Percentiles rank a stretch among this genome's conserved stretches.
Evolutionary conservation across 129 eudicot genomes (phyloP).

Genomic region (Saussurea involucrata): DNA sequence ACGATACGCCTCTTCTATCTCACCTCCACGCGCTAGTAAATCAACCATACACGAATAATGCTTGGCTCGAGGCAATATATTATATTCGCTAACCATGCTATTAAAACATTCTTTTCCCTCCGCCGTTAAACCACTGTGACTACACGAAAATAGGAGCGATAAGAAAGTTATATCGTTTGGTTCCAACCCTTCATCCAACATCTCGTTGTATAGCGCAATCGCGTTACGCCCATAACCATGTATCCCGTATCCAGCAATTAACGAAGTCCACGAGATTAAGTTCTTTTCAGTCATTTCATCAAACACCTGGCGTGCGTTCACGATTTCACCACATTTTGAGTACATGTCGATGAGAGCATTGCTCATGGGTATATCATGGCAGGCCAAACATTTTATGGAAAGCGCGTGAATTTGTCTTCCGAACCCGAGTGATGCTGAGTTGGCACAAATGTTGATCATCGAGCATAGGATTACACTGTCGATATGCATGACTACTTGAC

Average conservation of each 20-base stretch:
- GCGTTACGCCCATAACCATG: slow-evolving; percentile 59
- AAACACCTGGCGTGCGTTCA: slow-evolving; percentile 42
- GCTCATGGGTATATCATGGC: slow-evolving; percentile 44
- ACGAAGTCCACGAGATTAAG: slow-evolving; percentile 71
- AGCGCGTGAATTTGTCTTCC: slow-evolving; percentile 62
- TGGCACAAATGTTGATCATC: slow-evolving; percentile 66
- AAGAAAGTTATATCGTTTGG: slow-evolving; percentile 65
- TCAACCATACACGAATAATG: slow-evolving; percentile 81
- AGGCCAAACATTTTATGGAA: slow-evolving; percentile 39
- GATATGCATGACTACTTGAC: slow-evolving; percentile 21
- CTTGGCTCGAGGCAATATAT: slow-evolving; percentile 50
- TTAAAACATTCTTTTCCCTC: slow-evolving; percentile 49
- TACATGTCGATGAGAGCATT: slow-evolving; percentile 79
- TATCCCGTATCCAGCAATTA: slow-evolving; percentile 60
- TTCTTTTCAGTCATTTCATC: slow-evolving; percentile 54
- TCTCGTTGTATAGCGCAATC: slow-evolving; percentile 36
- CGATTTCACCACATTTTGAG: slow-evolving; percentile 66
- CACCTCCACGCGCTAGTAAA: slow-evolving; percentile 66
- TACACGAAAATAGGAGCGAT: slow-evolving; percentile 66
- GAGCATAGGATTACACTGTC: slow-evolving; percentile 58
- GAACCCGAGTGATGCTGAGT: slow-evolving; percentile 39
- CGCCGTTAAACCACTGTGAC: slow-evolving; percentile 57
- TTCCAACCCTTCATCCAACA: slow-evolving; percentile 58
- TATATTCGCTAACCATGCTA: slow-evolving; percentile 48
- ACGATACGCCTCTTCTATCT: slow-evolving; percentile 52